Evolutionary conservation across 176 grass and related monocot genomes (phyloP), one percentile per base, ranked within the genome.

Genomic region (Oryza glaberrima): DNA sequence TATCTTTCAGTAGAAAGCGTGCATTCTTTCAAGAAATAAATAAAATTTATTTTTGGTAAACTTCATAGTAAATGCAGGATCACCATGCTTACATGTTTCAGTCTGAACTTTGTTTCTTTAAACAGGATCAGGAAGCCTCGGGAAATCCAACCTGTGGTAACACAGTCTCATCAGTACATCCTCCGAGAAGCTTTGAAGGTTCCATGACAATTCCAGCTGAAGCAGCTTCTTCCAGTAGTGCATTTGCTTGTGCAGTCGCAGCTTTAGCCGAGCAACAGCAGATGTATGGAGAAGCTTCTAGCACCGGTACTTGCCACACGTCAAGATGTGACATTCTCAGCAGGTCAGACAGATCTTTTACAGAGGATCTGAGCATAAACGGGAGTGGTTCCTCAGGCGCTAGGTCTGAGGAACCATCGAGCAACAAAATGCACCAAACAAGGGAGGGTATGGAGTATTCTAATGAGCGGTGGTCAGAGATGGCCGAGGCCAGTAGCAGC

Each of bases 261-360:
- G 90, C 86, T 56, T 86, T 99, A 81, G 96, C 96, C 1, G 93
- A 99, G 65, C 90, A 87, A 67, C 91, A 96, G 43, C 87, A 94
- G 36, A 82, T 80, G 90, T 63, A 85, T 71, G 81, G 78, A 15
- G 90, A 91, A 28, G 7, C 86, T 75, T 86, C 78, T 77, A 77
- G 58, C 13, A 1, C 85, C 28, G 65, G 82, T 47, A 34, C 63
- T 54, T 83, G 56, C 38, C 61, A 82, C 60, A 56, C 56, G 46
- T 49, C 68, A 19, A 76, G 63, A 73, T 34, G 78, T 77, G 80
- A 74, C 26, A 45, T 54, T 70, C 66, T 87, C 47, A 81, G 43
- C 76, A 83, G 28, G 25, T 88, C 89, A 46, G 65, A 67, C 4
- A 82, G 77, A 49, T 90, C 88, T 23, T 82, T 65, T 68, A 71